These are phyloP conservation scores for Euphorbia schlechtendalii DNA, from an alignment of 441 rosid genomes.

Conservation along the genomic window DNA sequence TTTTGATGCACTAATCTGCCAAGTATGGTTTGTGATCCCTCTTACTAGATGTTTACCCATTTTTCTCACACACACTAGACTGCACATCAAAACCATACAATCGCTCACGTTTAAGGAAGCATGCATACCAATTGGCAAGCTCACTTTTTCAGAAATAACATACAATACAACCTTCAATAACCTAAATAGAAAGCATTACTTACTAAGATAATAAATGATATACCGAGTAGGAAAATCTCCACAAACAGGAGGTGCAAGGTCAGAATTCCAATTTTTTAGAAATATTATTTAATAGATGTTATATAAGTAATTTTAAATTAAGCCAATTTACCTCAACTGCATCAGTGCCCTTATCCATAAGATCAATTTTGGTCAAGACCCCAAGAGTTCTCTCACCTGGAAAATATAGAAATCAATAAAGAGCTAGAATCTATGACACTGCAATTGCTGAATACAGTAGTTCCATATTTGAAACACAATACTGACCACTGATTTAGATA, in stretches of 20 bases:
- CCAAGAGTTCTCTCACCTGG: slow-evolving; percentile 94
- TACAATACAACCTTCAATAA: background rate
- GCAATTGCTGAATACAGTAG: background rate
- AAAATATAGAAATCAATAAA: slow-evolving; percentile 18
- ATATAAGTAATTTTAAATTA: slow-evolving; percentile 9
- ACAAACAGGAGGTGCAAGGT: background rate
- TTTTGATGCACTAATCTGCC: background rate
- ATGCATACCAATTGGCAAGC: background rate
- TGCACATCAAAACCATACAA: background rate
- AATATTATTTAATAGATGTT: background rate
- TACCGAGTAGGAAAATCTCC: background rate
- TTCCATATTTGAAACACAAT: background rate
- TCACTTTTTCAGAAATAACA: background rate
- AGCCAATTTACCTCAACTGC: slow-evolving; percentile 81
- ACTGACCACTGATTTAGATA: background rate
- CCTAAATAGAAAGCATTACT: background rate
- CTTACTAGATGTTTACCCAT: too few species aligned
- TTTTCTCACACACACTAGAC: background rate
- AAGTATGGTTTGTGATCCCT: background rate
- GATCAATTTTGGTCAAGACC: slow-evolving; percentile 96
- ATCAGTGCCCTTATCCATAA: slow-evolving; percentile 98
- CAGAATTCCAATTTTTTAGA: background rate
- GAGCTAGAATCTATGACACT: background rate
- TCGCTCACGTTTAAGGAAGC: background rate
- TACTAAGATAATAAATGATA: background rate